Conservation (phyloP, 1,284 basidiomycete species). For the Heliocybe sulcata region DNA sequence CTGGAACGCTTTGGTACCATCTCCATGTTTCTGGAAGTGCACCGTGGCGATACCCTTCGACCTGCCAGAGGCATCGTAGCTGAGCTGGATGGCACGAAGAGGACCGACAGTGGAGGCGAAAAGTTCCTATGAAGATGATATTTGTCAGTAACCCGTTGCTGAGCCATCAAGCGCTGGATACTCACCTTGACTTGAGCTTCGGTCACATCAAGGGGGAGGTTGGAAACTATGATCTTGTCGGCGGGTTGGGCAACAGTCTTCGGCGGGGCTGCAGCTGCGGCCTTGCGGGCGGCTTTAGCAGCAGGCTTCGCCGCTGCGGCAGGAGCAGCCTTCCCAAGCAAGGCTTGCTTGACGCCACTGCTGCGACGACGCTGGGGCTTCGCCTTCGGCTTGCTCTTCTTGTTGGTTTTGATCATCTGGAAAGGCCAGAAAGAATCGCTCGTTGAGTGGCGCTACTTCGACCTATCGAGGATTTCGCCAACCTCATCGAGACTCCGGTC, state of each 20-base stretch:
- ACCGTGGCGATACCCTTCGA: conserved; percentile 90
- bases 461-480: conserved; percentile 20
- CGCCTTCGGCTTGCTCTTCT: conserved; percentile 4
- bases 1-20: conserved; percentile 87
- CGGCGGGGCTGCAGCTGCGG: conserved; percentile 27
- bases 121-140: conserved; percentile 61
- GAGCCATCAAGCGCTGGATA: neutral
- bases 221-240: conserved; percentile 95
- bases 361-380: conserved; percentile 36
- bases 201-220: conserved; percentile 92
- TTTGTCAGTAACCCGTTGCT: neutral
- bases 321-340: conserved; percentile 39
- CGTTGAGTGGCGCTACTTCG: conserved; percentile 8
- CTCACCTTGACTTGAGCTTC: conserved; percentile 86
- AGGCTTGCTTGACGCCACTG: conserved; percentile 33
- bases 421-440: conserved; percentile 10
- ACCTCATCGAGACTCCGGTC: conserved; percentile 92
- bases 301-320: conserved; percentile 31
- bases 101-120: conserved; percentile 90
- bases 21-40: conserved; percentile 81
- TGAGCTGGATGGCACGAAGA: conserved; percentile 76
- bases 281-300: conserved; percentile 38
- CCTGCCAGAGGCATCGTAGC: conserved; percentile 80
- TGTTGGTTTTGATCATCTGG: conserved; percentile 72
- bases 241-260: conserved; percentile 35